Conservation (phyloP, 768 basidiomycete species). For the Leucocoprinus birnbaumii region DNA sequence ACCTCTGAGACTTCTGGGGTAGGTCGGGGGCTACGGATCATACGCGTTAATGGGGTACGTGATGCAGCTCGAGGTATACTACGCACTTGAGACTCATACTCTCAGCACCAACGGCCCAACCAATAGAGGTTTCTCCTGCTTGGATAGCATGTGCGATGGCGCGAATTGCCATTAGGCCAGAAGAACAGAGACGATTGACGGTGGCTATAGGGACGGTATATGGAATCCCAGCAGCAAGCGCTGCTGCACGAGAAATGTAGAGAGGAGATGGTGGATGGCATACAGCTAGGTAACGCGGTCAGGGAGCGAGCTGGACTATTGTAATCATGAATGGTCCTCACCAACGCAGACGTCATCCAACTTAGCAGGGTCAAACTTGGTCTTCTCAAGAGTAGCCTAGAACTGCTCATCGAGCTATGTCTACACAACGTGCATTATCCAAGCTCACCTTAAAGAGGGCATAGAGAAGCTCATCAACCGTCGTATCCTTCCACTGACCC, state of each 20-base stretch:
- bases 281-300: conserved; percentile 45
- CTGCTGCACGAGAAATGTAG: conserved; percentile 83
- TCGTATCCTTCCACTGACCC: conserved; percentile 86
- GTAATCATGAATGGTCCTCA: conserved; percentile 26
- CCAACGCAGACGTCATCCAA: conserved; percentile 88
- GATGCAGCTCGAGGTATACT: conserved; percentile 4
- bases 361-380: conserved; percentile 62
- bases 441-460: conserved; percentile 71
- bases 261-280: conserved; percentile 82
- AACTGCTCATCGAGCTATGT: neutral
- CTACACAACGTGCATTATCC: neutral
- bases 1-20: conserved; percentile 62
- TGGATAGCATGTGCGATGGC: conserved; percentile 86
- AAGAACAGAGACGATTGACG: conserved; percentile 92
- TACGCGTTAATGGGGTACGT: neutral
- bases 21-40: conserved; percentile 57
- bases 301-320: neutral
- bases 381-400: conserved; percentile 66
- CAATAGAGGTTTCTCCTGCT: conserved; percentile 79
- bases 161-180: conserved; percentile 91
- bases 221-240: conserved; percentile 87
- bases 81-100: conserved; percentile 80
- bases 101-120: conserved; percentile 80
- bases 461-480: conserved; percentile 83
- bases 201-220: conserved; percentile 83